Evolutionary conservation across 257 asterid genomes (phyloP), one percentile per base, ranked within the genome.

Genomic region (Scutellaria galericulata): DNA sequence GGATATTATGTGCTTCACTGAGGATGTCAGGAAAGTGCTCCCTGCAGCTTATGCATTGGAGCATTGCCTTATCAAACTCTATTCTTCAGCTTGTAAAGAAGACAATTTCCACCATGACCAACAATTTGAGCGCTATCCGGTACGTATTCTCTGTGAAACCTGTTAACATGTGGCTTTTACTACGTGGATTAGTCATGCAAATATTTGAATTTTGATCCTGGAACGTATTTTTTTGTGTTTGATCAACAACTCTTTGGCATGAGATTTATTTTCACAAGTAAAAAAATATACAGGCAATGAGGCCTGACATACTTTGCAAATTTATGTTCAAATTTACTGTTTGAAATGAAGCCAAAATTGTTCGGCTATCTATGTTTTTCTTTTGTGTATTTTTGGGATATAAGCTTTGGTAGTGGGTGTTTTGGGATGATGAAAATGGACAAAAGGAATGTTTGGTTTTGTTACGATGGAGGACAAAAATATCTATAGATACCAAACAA

Each of bases 1-100:
- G 88, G 84, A 77, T 76, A 83, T 87, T 50, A 79, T 92, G 61
- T 72, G 84, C 81, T 85, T 87, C 78, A 82, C 85, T 40, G 93
- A 87, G 81, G 98, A 88, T 73, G 95, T 82, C 71, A 84, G 82
- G 80, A 79, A 76, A 70, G 97, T 91, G 74, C 99, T 94, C 76
- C 88, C 97, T 75, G 97, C 90, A 65, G 98, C 99, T 77, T 79
- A 79, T 83, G 83, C 76, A 46, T 78, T 94, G 82, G 98, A 94
- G 85, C 79, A 70, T 77, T 71, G 80, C 85, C 90, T 94, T 63
- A 68, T 77, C 68, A 80, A 84, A 74, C 86, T 89, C 61, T 87
- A 80, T 80, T 81, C 80, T 81, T 87, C 91, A 61, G 85, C 89
- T 71, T 72, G 81, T 69, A 57, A 76, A 79, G 88, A 79, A 52